These are phyloP conservation scores for Globisporangium sylvaticum DNA, from an alignment of 352 stramenopile genomes.

Conservation along the genomic window DNA sequence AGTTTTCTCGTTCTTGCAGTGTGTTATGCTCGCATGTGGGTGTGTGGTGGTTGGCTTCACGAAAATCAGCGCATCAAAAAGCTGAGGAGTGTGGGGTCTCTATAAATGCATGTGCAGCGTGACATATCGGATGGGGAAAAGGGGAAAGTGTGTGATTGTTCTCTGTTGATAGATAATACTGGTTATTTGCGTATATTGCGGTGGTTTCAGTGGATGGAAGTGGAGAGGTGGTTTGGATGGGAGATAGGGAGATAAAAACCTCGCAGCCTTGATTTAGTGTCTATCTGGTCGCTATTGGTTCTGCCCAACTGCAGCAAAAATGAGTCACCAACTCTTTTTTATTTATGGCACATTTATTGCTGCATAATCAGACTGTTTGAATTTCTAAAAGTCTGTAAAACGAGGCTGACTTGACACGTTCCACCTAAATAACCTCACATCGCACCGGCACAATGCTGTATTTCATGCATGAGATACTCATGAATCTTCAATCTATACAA, in stretches of 20 bases:
- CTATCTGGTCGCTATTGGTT: neutral
- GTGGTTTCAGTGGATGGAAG: neutral
- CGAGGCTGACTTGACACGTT: neutral
- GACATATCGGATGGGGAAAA: too few species aligned
- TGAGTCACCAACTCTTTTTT: neutral
- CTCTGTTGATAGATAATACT: neutral
- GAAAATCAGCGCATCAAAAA: neutral
- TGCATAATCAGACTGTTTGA: neutral
- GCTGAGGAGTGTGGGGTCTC: neutral
- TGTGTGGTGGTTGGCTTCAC: neutral
- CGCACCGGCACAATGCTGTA: neutral
- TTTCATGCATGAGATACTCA: neutral
- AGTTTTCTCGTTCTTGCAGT: too few species aligned
- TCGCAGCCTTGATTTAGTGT: neutral
- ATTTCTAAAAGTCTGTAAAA: neutral
- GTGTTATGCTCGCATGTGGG: neutral
- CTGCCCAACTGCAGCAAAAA: neutral
- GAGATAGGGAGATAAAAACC: neutral
- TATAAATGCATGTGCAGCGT: neutral
- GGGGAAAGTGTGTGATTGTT: too few species aligned
- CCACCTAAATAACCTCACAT: neutral
- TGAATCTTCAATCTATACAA: neutral
- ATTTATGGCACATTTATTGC: neutral
- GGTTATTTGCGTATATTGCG: neutral
- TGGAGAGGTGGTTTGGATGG: neutral